Percentiles rank a stretch among this genome's conserved stretches.
Evolutionary conservation across 768 basidiomycete genomes (phyloP).

Genomic region (Trametes elegans): DNA sequence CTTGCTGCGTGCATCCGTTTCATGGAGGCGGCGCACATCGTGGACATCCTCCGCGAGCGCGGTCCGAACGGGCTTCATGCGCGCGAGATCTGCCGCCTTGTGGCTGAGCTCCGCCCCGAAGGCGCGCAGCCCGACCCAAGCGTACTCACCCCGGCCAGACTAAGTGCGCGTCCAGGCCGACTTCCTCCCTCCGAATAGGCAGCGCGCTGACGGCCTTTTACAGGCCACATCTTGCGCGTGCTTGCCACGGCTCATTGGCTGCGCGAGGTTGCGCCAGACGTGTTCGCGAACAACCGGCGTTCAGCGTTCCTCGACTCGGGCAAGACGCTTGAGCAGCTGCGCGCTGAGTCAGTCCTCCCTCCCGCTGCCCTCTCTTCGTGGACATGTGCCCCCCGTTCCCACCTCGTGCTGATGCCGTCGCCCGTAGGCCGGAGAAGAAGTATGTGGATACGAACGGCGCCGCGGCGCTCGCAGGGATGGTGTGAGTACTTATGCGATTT

Average conservation of each 20-base stretch:
- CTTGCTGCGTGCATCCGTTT: constrained; percentile 4
- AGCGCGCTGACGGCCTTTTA: background rate
- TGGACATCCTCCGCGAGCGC: constrained; percentile 19
- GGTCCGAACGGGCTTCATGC: constrained; percentile 8
- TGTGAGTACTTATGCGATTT: no score
- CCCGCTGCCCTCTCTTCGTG: constrained; percentile 6
- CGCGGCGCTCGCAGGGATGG: no score
- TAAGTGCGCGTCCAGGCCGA: background rate
- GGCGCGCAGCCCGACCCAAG: constrained; percentile 9
- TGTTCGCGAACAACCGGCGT: constrained; percentile 22
- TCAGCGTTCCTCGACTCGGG: constrained; percentile 18
- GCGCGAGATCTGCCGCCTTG: background rate
- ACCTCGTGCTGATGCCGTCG: no score
- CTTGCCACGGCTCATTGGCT: constrained; percentile 25
- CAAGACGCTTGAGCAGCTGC: constrained; percentile 8
- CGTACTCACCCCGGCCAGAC: background rate
- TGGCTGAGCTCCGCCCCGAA: background rate
- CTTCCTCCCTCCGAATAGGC: constrained; percentile 6
- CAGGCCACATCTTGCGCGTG: constrained; percentile 17
- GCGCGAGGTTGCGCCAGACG: constrained; percentile 21
- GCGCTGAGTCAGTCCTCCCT: background rate
- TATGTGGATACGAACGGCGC: no score
- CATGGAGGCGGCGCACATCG: constrained; percentile 8
- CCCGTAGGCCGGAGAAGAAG: no score
- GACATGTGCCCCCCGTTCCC: no score